Conservation (phyloP, 331 rosid species). For the Arachis monticola region DNA sequence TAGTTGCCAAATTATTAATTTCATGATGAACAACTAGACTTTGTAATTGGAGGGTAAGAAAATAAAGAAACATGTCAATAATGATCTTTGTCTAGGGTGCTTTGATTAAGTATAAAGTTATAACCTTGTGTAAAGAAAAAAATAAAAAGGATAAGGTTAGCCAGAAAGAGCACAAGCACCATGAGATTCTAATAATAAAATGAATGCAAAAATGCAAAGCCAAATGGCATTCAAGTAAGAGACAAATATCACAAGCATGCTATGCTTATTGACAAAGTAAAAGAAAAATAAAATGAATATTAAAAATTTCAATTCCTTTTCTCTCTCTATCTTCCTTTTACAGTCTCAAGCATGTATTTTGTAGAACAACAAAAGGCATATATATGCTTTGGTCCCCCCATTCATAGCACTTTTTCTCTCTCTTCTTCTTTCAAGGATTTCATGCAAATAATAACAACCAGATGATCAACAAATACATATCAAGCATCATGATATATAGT, state of each 20-base stretch:
- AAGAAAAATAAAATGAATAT: constrained; percentile 4
- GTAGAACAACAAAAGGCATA: constrained; percentile 32
- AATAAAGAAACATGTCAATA: not conserved
- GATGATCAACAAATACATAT: constrained; percentile 9
- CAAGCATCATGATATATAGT: constrained; percentile 18
- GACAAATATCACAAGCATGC: constrained; percentile 43
- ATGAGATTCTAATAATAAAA: constrained; percentile 10
- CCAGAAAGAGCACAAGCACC: not conserved
- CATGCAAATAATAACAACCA: constrained; percentile 32
- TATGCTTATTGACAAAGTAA: constrained; percentile 35
- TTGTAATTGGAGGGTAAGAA: constrained; percentile 9
- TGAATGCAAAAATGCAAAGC: constrained; percentile 38
- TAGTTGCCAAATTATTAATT: constrained; percentile 16
- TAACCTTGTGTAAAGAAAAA: not conserved
- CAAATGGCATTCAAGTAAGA: constrained; percentile 33
- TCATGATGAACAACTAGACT: constrained; percentile 15
- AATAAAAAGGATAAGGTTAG: constrained; percentile 27
- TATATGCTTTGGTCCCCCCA: constrained; percentile 42
- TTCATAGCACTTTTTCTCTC: not conserved
- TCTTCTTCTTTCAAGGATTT: constrained; percentile 21
- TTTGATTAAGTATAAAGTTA: constrained; percentile 15
- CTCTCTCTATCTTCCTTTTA: constrained; percentile 24
- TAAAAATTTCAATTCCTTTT: constrained; percentile 24
- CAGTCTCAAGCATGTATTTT: constrained; percentile 28
- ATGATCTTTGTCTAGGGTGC: constrained; percentile 5